These are phyloP conservation scores for Trypanosoma mega DNA, from an alignment of 208 protist species.

Conservation along the genomic window DNA sequence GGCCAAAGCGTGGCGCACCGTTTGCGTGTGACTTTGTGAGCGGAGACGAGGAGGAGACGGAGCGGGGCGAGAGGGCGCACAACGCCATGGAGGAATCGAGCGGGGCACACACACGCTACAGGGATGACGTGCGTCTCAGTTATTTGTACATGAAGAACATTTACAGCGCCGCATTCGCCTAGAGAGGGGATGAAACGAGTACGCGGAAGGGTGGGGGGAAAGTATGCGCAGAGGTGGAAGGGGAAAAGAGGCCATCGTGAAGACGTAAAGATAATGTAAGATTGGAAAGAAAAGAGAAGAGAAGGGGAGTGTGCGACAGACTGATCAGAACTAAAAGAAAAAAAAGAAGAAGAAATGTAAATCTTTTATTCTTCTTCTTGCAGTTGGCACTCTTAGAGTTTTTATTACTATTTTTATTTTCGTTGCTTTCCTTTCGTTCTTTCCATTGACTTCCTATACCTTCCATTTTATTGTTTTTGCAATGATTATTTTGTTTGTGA, in stretches of 20 bases:
- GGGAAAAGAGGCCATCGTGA: background rate
- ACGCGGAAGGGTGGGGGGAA: background rate
- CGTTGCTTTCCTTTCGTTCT: too few species aligned
- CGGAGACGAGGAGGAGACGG: constrained; percentile 14
- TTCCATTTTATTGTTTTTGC: too few species aligned
- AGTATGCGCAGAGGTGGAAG: background rate
- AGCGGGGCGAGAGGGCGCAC: background rate
- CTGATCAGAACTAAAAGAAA: too few species aligned
- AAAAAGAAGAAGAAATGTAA: too few species aligned
- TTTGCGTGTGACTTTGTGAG: constrained; percentile 2
- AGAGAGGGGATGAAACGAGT: background rate
- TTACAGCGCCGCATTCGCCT: constrained; percentile 22
- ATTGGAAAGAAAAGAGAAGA: too few species aligned
- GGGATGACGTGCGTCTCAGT: constrained; percentile 28
- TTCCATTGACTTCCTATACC: too few species aligned
- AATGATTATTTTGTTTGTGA: background rate
- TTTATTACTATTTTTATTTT: too few species aligned
- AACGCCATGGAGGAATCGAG: constrained; percentile 19
- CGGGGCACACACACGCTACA: constrained; percentile 1
- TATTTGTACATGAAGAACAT: constrained; percentile 33
- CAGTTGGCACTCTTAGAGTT: too few species aligned
- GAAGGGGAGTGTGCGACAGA: too few species aligned
- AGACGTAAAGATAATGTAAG: too few species aligned
- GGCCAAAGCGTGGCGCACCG: constrained; percentile 4
- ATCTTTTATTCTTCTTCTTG: too few species aligned